A percentile compares a stretch with the other conserved stretches of the same genome.
These are phyloP conservation scores for Tylopilus vinaceipallidus DNA, from an alignment of 768 basidiomycete genomes.

Conservation along the genomic window DNA sequence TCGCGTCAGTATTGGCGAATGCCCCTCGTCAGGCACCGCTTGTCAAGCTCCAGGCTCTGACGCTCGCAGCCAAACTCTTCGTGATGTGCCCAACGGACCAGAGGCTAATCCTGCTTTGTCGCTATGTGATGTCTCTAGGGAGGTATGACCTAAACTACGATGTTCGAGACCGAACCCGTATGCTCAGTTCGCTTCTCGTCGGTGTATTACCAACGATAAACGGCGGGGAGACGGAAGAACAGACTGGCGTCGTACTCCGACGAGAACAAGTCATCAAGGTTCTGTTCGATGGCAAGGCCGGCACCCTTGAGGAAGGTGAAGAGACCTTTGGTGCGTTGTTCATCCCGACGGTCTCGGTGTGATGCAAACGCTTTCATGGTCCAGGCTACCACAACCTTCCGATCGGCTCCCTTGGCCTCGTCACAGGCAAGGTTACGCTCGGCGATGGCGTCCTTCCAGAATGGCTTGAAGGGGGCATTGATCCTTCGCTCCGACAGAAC, in stretches of 20 bases:
- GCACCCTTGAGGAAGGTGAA: conserved; percentile 39
- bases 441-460: conserved; percentile 58
- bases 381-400: conserved; percentile 40
- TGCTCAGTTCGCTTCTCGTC: conserved; percentile 67
- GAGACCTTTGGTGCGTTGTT: conserved; percentile 32
- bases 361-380: conserved; percentile 4
- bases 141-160: conserved; percentile 88
- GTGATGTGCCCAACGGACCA: conserved; percentile 59
- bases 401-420: conserved; percentile 66
- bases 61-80: conserved; percentile 82
- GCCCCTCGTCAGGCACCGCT: conserved; percentile 42
- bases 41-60: conserved; percentile 83
- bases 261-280: conserved; percentile 80
- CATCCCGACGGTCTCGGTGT: neutral
- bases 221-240: conserved; percentile 42
- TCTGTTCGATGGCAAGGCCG: conserved; percentile 72
- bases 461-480: conserved; percentile 87
- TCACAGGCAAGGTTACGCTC: conserved; percentile 53
- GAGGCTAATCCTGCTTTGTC: conserved; percentile 51
- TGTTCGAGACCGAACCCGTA: conserved; percentile 85
- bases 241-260: conserved; percentile 74
- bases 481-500: conserved; percentile 68
- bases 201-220: conserved; percentile 45
- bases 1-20: neutral
- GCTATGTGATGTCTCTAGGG: conserved; percentile 80